These are phyloP conservation scores for Boletus vermiculosoides DNA, from an alignment of 768 basidiomycete genomes.

Conservation along the genomic window DNA sequence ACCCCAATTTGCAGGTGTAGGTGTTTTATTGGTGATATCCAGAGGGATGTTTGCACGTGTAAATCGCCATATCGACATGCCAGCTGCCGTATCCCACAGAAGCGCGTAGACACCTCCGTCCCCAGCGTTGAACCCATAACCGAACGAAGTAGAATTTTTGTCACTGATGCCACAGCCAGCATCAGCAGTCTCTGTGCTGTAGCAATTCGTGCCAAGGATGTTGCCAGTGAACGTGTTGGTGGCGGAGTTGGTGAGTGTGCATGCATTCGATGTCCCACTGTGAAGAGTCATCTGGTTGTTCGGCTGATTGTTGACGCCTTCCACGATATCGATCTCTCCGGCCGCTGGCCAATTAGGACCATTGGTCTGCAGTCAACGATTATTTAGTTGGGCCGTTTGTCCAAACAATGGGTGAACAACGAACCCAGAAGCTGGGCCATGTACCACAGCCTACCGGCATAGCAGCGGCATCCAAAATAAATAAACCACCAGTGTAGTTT, in stretches of 20 bases:
- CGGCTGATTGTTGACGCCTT: conserved; percentile 61
- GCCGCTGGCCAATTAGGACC: conserved; percentile 51
- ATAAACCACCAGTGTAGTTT: conserved; percentile 62
- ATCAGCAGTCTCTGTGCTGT: conserved; percentile 40
- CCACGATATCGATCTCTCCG: conserved; percentile 74
- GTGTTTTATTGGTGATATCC: conserved; percentile 46
- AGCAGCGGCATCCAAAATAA: conserved; percentile 67
- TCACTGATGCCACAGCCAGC: conserved; percentile 52
- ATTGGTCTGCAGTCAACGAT: conserved; percentile 32
- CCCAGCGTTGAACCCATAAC: conserved; percentile 32
- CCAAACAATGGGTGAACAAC: conserved; percentile 9
- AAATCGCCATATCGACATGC: conserved; percentile 60
- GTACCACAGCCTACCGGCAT: conserved; percentile 72
- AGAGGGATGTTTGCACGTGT: conserved; percentile 47
- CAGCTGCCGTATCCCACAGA: conserved; percentile 45
- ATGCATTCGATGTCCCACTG: conserved; percentile 44
- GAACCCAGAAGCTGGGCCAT: conserved; percentile 59
- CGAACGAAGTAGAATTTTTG: conserved; percentile 42
- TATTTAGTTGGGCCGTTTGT: background rate
- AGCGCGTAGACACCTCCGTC: conserved; percentile 56
- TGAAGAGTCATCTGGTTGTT: conserved; percentile 69
- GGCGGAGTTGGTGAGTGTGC: conserved; percentile 19
- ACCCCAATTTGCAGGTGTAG: conserved; percentile 52
- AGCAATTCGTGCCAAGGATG: conserved; percentile 35
- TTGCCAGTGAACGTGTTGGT: conserved; percentile 23